A percentile compares a stretch with the other conserved stretches of the same genome.
phyloP scores from a whole-genome alignment of 2,329 filamentous ascomycete genomes.

The Lasiodiplodia gonubiensis region DNA sequence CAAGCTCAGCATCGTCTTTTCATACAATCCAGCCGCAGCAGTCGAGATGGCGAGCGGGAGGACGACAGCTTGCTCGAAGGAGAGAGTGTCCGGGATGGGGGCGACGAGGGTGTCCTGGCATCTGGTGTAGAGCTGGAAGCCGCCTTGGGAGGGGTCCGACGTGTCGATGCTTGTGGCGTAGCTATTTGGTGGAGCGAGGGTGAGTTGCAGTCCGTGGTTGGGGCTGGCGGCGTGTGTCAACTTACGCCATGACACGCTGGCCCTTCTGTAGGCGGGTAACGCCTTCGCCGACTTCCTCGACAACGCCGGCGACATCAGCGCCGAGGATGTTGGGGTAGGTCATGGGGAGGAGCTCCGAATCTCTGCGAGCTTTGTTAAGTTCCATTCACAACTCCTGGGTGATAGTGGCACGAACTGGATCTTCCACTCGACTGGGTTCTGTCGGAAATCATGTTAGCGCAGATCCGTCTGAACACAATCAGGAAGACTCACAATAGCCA shows the following conservation, averaged over 20 bases:
- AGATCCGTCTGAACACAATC: no score
- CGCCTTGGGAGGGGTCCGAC: slow-evolving; percentile 34
- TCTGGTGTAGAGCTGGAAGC: slow-evolving; percentile 45
- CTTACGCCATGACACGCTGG: slow-evolving; percentile 19
- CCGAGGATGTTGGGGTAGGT: slow-evolving; percentile 45
- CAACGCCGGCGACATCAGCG: slow-evolving; percentile 45
- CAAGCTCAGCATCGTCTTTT: slow-evolving; percentile 46
- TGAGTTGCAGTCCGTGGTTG: no score
- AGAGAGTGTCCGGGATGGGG: slow-evolving; percentile 46
- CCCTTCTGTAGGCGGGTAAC: slow-evolving; percentile 20
- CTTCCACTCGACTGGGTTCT: slow-evolving; percentile 23
- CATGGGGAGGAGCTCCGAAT: background rate
- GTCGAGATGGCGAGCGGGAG: slow-evolving; percentile 55
- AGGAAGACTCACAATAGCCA: slow-evolving; percentile 34
- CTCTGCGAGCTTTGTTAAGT: background rate
- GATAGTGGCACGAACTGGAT: slow-evolving; percentile 29
- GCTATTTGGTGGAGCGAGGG: background rate
- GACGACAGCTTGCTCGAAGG: slow-evolving; percentile 48
- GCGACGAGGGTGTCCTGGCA: slow-evolving; percentile 40
- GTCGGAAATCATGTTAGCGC: background rate
- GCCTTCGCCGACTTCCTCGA: slow-evolving; percentile 41
- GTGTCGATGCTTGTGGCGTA: slow-evolving; percentile 35
- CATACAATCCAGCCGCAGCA: slow-evolving; percentile 51
- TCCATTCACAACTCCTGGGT: background rate
- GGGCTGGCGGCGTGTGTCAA: background rate